Evolutionary conservation across 768 basidiomycete species (phyloP).

Genomic region (Pleurotus tuber-regium): DNA sequence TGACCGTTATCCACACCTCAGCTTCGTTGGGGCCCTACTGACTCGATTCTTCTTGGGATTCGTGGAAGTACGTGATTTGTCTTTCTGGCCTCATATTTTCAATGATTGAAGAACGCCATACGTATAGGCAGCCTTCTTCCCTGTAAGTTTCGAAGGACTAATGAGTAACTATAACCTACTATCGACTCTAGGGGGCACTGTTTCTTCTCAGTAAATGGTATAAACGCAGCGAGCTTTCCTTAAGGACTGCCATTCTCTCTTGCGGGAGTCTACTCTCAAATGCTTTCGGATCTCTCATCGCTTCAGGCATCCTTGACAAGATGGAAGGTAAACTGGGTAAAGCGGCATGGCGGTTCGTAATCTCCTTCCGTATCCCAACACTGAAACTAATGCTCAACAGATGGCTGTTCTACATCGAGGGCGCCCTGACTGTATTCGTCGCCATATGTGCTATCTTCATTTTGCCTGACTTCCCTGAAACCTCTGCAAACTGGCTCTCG

Average conservation of each 20-base stretch:
- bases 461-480: constrained; percentile 70
- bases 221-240: constrained; percentile 65
- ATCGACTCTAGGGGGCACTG: constrained; percentile 14
- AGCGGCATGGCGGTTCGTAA: constrained; percentile 64
- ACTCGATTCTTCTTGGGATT: constrained; percentile 79
- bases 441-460: constrained; percentile 56
- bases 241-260: constrained; percentile 63
- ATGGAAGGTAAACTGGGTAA: constrained; percentile 71
- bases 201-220: constrained; percentile 73
- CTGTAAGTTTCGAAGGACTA: constrained; percentile 26
- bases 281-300: constrained; percentile 78
- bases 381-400: constrained; percentile 24
- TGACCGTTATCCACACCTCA: constrained; percentile 23
- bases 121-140: constrained; percentile 57
- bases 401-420: constrained; percentile 76
- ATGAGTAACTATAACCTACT: constrained; percentile 4
- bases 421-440: constrained; percentile 49
- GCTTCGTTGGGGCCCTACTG: constrained; percentile 62
- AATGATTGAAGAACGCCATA: constrained; percentile 14
- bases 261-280: constrained; percentile 78
- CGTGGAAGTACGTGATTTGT: constrained; percentile 32
- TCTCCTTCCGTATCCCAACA: neutral
- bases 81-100: neutral
- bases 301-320: constrained; percentile 67
- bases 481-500: constrained; percentile 51